Evolutionary conservation across 1,139 yeast genomes (phyloP).

Genomic region (Wickerhamiella pararugosa): DNA sequence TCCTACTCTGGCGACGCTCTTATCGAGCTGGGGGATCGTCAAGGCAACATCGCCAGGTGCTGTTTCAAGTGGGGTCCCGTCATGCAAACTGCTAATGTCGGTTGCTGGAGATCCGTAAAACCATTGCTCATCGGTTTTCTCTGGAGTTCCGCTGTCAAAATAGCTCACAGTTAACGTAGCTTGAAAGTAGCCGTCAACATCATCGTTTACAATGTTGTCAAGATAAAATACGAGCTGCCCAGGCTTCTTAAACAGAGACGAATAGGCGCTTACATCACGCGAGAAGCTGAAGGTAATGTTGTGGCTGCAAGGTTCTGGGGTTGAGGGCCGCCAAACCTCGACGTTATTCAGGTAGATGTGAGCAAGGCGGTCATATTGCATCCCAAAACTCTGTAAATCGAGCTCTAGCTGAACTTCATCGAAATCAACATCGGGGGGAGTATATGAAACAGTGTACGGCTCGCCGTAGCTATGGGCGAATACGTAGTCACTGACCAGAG

Average conservation of each 20-base stretch:
- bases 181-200: constrained; percentile 46
- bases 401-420: constrained; percentile 50
- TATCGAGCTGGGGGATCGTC: constrained; percentile 7
- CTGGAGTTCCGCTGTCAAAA: constrained; percentile 16
- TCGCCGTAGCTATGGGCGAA: too few species aligned
- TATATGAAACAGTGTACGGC: too few species aligned
- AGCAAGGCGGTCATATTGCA: constrained; percentile 65
- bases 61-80: not conserved
- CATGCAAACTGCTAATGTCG: not conserved
- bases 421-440: constrained; percentile 23
- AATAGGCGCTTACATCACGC: constrained; percentile 52
- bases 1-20: constrained; percentile 43
- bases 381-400: constrained; percentile 44
- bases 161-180: constrained; percentile 39
- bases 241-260: constrained; percentile 33
- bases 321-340: constrained; percentile 73
- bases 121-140: constrained; percentile 7
- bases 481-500: too few species aligned
- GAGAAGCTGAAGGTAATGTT: constrained; percentile 29
- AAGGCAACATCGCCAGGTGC: not conserved
- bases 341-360: constrained; percentile 50
- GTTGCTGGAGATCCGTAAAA: not conserved
- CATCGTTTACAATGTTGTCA: constrained; percentile 46
- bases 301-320: constrained; percentile 58
- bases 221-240: constrained; percentile 39